Conservation (phyloP, 768 basidiomycete genomes). For the Tricholoma bakamatsutake region DNA sequence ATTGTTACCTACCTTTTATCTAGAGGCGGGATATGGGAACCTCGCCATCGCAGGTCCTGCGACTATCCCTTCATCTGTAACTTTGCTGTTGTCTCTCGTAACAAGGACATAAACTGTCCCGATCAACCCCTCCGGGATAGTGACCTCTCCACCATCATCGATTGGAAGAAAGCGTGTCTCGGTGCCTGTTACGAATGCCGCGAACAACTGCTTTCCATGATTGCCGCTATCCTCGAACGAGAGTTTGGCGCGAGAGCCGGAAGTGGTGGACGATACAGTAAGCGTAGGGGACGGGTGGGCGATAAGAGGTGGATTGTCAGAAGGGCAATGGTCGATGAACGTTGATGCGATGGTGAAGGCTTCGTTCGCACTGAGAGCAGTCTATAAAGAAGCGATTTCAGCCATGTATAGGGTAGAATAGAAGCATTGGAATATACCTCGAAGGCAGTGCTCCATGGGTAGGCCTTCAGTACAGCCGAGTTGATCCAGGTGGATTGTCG, state of each 20-base stretch:
- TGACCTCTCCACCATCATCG: conserved; percentile 22
- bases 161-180: conserved; percentile 35
- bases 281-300: conserved; percentile 42
- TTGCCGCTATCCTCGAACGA: conserved; percentile 14
- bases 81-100: conserved; percentile 29
- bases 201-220: conserved; percentile 25
- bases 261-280: conserved; percentile 18
- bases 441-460: conserved; percentile 55
- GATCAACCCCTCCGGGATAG: conserved; percentile 35
- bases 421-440: conserved; percentile 33
- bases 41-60: conserved; percentile 50
- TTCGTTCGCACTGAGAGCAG: conserved; percentile 34
- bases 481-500: conserved; percentile 62
- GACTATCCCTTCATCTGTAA: conserved; percentile 42
- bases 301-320: conserved; percentile 40
- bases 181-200: conserved; percentile 46
- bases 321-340: conserved; percentile 51
- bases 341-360: conserved; percentile 32
- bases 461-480: conserved; percentile 38
- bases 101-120: conserved; percentile 52
- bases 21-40: conserved; percentile 29
- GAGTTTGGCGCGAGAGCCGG: conserved; percentile 18
- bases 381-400: conserved; percentile 17
- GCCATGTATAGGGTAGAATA: neutral
- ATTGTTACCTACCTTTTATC: neutral